Base-by-base conservation (phyloP, 768 basidiomycete genomes). In the Boletus reticuloceps region DNA sequence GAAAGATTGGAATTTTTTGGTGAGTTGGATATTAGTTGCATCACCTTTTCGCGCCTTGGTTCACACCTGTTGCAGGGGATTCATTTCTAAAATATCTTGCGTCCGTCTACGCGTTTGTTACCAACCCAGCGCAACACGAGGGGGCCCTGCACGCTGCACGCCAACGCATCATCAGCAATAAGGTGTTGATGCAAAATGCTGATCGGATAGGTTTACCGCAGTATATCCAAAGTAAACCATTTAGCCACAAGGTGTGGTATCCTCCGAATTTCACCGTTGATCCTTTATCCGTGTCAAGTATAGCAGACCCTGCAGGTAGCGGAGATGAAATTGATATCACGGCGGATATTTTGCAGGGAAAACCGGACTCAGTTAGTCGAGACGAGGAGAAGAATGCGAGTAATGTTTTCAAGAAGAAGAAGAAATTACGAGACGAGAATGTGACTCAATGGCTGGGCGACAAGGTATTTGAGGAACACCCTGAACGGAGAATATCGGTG, bases 1-100 rank as follows among this genome's bases (percentile, higher is more conserved):
- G 90, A 95, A 71, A 83, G 92, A 36, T 72, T 93, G 44, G 93
- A 94, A 68, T 76, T 93, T 47, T 78, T 94, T 16, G 92, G 91
- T 91, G 62, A 54, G 91, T 91, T 62, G 55, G 75, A 51, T 41
- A 58, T 56, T 39, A 41, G 27, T 53, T 41, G 44, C 27, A 49
- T 52, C 32, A 50, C 38, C 47, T 22, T 56, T 42, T 29, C 60
- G 85, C 22, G 14, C 25, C 37, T 44, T 51, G 37, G n/a, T 40
- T 61, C 31, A 66, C 49, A 48, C 42, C 39, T 51, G 29, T 54
- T 56, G 5, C 50, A 69, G 91, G 92, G 31, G 93, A 94, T 70
- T 82, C 90, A 22, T 90, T 89, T 67, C 74, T 95, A 58, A 95
- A 95, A 70, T 87, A 86, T 64, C 69, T 93, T 44, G 77, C 84